Conservation (phyloP, 2,329 filamentous ascomycete genomes). For the Fusarium abutilonis region DNA sequence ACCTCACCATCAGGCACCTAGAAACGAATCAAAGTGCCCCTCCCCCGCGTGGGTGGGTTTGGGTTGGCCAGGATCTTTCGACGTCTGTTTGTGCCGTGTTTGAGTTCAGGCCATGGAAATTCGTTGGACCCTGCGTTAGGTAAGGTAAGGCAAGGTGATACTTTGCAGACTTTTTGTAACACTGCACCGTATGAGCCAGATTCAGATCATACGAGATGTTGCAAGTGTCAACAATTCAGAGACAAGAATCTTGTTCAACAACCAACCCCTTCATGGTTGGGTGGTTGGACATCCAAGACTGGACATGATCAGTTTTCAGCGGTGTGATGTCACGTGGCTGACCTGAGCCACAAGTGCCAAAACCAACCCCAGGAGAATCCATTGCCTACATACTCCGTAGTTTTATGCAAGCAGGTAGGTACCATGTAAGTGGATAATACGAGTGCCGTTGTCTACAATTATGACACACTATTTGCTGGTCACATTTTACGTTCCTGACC, state of each 20-base stretch:
- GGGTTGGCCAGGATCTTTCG: slow-evolving; percentile 31
- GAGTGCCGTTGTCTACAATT: neutral
- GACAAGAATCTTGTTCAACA: slow-evolving; percentile 26
- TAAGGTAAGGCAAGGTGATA: neutral
- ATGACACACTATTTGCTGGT: neutral
- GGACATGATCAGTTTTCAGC: slow-evolving; percentile 33
- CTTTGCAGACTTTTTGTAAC: slow-evolving; percentile 18
- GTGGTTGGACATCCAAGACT: slow-evolving; percentile 31
- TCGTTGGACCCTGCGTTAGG: slow-evolving; percentile 26
- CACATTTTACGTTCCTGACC: neutral
- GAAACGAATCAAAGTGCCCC: slow-evolving; percentile 41
- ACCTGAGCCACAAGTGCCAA: neutral
- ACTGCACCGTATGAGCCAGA: slow-evolving; percentile 30
- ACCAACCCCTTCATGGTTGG: slow-evolving; percentile 18
- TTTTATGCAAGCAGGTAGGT: neutral
- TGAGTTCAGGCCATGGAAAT: neutral
- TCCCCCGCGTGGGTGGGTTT: slow-evolving; percentile 44
- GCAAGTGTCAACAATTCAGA: slow-evolving; percentile 1
- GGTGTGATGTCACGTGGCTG: slow-evolving; percentile 46
- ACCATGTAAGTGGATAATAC: neutral
- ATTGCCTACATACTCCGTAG: slow-evolving; percentile 4
- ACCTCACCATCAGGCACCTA: slow-evolving; percentile 42
- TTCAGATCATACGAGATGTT: slow-evolving; percentile 37
- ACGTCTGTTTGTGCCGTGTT: slow-evolving; percentile 25
- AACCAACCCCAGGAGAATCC: slow-evolving; percentile 2